A percentile compares a stretch with the other conserved stretches of the same genome.
Evolutionary conservation across 768 basidiomycete species (phyloP).

Genomic region (Strobilomyces confusus): DNA sequence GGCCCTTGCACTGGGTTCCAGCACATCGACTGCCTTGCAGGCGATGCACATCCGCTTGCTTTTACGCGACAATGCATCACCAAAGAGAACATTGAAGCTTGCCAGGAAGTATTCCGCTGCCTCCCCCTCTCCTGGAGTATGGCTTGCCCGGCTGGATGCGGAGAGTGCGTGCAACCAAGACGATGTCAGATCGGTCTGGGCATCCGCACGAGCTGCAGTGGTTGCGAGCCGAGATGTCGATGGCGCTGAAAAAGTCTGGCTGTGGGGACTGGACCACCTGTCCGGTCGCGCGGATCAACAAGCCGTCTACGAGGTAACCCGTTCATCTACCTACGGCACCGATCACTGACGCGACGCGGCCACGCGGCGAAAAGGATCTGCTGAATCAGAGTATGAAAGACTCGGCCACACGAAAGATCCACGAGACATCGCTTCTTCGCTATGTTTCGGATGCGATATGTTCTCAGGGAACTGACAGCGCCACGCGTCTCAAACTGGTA

Average conservation of each 20-base stretch:
- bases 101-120: constrained; percentile 47
- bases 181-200: constrained; percentile 37
- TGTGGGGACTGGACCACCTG: constrained; percentile 45
- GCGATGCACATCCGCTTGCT: constrained; percentile 37
- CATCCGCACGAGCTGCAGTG: constrained; percentile 40
- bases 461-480: constrained; percentile 17
- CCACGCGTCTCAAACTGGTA: constrained; percentile 28
- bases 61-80: constrained; percentile 19
- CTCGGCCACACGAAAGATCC: constrained; percentile 36
- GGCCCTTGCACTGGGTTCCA: constrained; percentile 26
- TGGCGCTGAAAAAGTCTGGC: constrained; percentile 44
- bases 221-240: constrained; percentile 14
- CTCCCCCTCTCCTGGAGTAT: constrained; percentile 41
- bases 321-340: not conserved
- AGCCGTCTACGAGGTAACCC: constrained; percentile 34
- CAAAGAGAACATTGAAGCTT: constrained; percentile 34
- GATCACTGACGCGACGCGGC: not conserved
- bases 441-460: constrained; percentile 36
- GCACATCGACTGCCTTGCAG: constrained; percentile 29
- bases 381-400: constrained; percentile 46
- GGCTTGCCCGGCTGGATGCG: constrained; percentile 49
- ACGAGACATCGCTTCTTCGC: constrained; percentile 45
- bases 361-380: constrained; percentile 32
- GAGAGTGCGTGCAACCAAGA: constrained; percentile 32
- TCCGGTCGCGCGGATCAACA: constrained; percentile 15